phyloP scores from a whole-genome alignment of 2,329 filamentous ascomycete species.

The Epicoccum nigrum region DNA sequence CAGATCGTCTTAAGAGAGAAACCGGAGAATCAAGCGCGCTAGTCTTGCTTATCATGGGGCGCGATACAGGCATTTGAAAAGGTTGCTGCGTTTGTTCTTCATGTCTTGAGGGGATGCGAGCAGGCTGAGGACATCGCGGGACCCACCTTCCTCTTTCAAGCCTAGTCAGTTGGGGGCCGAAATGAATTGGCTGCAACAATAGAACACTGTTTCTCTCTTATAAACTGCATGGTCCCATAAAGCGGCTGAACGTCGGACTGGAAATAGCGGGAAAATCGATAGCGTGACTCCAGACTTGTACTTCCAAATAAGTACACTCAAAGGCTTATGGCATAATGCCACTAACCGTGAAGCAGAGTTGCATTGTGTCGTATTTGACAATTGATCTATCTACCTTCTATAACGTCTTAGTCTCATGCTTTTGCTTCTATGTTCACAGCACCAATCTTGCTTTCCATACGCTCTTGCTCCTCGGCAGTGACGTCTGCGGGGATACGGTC shows the following conservation, averaged over 20 bases:
- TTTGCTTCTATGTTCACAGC: slow-evolving; percentile 21
- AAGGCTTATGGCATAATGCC: no score
- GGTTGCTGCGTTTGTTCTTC: not conserved
- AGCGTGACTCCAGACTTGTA: no score
- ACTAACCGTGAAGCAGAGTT: no score
- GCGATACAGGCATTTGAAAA: not conserved
- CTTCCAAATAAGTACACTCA: no score
- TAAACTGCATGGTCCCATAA: no score
- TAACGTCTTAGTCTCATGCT: slow-evolving; percentile 2
- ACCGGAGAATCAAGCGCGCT: not conserved
- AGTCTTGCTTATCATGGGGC: not conserved
- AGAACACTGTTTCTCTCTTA: no score
- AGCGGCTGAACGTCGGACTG: no score
- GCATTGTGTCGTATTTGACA: no score
- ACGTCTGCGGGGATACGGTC: slow-evolving; percentile 43
- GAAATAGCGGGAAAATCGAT: no score
- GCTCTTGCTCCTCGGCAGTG: slow-evolving; percentile 32
- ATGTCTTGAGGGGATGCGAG: not conserved
- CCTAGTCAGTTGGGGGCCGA: slow-evolving; percentile 7
- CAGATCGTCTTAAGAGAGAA: not conserved
- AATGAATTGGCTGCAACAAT: not conserved
- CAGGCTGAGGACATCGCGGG: not conserved
- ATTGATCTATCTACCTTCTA: no score
- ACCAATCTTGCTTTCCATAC: slow-evolving; percentile 23
- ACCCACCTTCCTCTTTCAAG: not conserved